These are phyloP conservation scores for Candida yuanshanica DNA, from an alignment of 805 yeast genomes.

Conservation along the genomic window DNA sequence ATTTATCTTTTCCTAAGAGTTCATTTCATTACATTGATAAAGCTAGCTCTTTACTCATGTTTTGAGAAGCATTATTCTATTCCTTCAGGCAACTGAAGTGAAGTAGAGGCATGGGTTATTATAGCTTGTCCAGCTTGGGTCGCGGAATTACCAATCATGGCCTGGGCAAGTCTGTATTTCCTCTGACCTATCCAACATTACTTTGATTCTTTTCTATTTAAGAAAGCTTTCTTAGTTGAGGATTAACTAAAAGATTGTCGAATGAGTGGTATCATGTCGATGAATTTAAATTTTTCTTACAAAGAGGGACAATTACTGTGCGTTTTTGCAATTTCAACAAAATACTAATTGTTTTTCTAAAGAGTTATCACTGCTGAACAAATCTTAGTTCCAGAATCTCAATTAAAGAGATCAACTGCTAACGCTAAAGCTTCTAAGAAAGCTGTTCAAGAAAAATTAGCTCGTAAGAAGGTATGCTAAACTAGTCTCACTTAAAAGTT, in stretches of 20 bases:
- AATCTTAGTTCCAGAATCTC: slow-evolving; percentile 71
- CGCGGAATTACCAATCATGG: slow-evolving; percentile 15
- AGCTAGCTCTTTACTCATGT: slow-evolving; percentile 17
- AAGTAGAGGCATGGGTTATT: slow-evolving; percentile 25
- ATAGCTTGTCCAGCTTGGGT: slow-evolving; percentile 12
- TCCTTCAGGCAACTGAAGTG: slow-evolving; percentile 3
- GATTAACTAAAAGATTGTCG: slow-evolving; percentile 21
- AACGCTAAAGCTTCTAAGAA: slow-evolving; percentile 71
- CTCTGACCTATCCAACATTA: slow-evolving; percentile 22
- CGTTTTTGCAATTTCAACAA: background rate
- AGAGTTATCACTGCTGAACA: slow-evolving; percentile 32
- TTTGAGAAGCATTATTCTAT: background rate
- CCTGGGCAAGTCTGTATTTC: slow-evolving; percentile 17
- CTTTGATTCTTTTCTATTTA: background rate
- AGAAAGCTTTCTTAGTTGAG: slow-evolving; percentile 1
- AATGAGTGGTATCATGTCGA: slow-evolving; percentile 29
- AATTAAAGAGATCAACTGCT: slow-evolving; percentile 76
- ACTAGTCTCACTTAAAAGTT: background rate
- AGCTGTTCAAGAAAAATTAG: slow-evolving; percentile 74
- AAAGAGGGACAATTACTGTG: background rate
- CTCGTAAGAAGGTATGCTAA: slow-evolving; percentile 72
- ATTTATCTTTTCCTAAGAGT: slow-evolving; percentile 3
- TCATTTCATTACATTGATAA: slow-evolving; percentile 13
- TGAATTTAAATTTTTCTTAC: slow-evolving; percentile 11
- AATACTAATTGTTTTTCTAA: background rate